These are phyloP conservation scores for Wickerhamomyces hampshirensis DNA, from an alignment of 805 yeast species.

Conservation along the genomic window DNA sequence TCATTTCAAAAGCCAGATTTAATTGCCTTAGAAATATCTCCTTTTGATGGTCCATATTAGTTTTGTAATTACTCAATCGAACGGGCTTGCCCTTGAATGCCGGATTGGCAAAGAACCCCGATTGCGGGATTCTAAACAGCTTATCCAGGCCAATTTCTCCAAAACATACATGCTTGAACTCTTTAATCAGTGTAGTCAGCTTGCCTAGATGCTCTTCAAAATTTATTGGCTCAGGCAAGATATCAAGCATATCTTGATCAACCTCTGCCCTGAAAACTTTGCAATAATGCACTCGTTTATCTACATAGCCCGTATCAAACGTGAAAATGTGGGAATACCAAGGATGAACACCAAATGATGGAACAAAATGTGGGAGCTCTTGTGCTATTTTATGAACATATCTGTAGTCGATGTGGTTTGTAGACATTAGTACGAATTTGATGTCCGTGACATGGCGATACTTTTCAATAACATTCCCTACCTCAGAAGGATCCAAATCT, in stretches of 20 bases:
- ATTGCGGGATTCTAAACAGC: conserved; percentile 58
- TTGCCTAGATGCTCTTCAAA: conserved; percentile 31
- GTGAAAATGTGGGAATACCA: conserved; percentile 78
- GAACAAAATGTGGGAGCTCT: conserved; percentile 25
- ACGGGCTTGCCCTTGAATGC: conserved; percentile 4
- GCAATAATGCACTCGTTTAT: conserved; percentile 52
- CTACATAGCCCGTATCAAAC: conserved; percentile 6
- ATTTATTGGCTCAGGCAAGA: conserved; percentile 58
- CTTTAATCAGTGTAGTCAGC: conserved; percentile 11
- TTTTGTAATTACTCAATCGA: conserved; percentile 42
- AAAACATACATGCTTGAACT: conserved; percentile 35
- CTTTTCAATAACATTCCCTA: conserved; percentile 2
- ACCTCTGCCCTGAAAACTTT: conserved; percentile 39
- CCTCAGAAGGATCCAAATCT: conserved; percentile 4
- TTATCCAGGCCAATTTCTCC: conserved; percentile 95
- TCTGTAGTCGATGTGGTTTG: conserved; percentile 35
- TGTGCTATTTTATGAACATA: conserved; percentile 21
- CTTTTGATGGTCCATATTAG: conserved; percentile 62
- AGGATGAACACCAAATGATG: conserved; percentile 81
- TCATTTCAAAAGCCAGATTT: conserved; percentile 43
- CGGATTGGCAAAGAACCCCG: conserved; percentile 47
- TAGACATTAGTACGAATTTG: conserved; percentile 40
- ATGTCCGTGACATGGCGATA: conserved; percentile 6
- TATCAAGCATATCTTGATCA: conserved; percentile 33
- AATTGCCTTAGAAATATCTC: conserved; percentile 47